Percentiles rank a stretch among this genome's conserved stretches.
Conservation (phyloP, 805 yeast species). For the Yarrowia sp. region DNA sequence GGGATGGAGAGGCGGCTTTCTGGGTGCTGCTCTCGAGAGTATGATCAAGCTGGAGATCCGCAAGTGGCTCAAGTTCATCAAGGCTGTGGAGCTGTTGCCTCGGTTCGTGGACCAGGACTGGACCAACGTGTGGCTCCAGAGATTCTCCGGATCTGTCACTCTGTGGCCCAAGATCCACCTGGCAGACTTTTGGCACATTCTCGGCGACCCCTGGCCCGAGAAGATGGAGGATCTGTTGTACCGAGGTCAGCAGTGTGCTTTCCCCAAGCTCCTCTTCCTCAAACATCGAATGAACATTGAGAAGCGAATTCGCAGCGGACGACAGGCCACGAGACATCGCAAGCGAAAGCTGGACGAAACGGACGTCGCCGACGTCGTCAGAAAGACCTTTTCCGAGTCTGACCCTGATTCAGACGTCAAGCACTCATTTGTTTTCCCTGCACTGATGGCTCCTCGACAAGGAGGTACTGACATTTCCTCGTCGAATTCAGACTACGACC, state of each 20-base stretch:
- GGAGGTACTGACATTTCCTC: conserved; percentile 20
- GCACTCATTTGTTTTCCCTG: conserved; percentile 29
- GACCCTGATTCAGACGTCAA: conserved; percentile 30
- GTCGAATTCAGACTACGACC: conserved; percentile 21
- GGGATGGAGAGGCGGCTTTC: conserved; percentile 77
- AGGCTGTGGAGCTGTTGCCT: conserved; percentile 71
- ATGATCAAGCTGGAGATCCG: conserved; percentile 72
- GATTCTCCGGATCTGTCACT: conserved; percentile 76
- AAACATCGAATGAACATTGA: conserved; percentile 71
- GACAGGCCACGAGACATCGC: conserved; percentile 36
- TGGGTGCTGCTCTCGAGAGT: conserved; percentile 74
- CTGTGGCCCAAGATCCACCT: conserved; percentile 73
- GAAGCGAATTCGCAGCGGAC: conserved; percentile 58
- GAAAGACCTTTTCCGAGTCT: conserved; percentile 24
- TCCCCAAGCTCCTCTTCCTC: conserved; percentile 70
- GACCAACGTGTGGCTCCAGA: conserved; percentile 78
- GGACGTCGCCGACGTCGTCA: conserved; percentile 1
- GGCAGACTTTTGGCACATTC: conserved; percentile 65
- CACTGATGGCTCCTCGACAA: conserved; percentile 6
- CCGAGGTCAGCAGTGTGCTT: conserved; percentile 70
- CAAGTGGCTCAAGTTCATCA: conserved; percentile 76
- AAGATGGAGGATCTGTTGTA: conserved; percentile 61
- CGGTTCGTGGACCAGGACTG: conserved; percentile 76
- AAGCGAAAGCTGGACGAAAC: conserved; percentile 18
- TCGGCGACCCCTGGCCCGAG: conserved; percentile 71